Conservation (phyloP, 2,329 filamentous ascomycete genomes). For the Ceratocystis cubensis region DNA sequence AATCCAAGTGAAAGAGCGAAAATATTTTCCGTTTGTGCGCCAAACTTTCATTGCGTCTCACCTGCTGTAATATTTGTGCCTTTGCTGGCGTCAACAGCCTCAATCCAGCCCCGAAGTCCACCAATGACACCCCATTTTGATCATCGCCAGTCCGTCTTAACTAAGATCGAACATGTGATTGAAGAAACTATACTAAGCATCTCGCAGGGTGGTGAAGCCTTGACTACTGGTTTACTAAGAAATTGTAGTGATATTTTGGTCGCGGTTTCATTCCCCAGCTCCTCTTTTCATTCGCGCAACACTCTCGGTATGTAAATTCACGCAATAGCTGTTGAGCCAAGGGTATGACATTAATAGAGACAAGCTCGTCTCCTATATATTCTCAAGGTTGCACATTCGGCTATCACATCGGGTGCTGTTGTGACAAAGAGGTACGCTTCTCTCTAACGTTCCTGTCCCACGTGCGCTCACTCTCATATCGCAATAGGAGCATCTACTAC, state of each 20-base stretch:
- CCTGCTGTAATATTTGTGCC: background rate
- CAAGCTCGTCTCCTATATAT: constrained; percentile 46
- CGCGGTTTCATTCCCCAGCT: background rate
- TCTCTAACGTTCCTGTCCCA: background rate
- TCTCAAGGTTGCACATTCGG: constrained; percentile 47
- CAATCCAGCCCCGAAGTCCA: background rate
- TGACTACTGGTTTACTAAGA: background rate
- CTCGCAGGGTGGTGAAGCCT: background rate
- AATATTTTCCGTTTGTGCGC: background rate
- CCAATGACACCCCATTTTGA: background rate
- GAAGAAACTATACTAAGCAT: background rate
- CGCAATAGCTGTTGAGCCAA: background rate
- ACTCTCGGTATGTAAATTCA: background rate
- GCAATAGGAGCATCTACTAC: constrained; percentile 62
- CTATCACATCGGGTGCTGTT: constrained; percentile 40
- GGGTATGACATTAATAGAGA: background rate
- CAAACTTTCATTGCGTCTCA: too few species aligned
- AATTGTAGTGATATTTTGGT: background rate
- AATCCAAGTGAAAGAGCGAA: background rate
- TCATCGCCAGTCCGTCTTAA: background rate
- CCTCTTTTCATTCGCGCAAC: background rate
- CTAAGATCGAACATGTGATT: background rate
- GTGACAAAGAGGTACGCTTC: constrained; percentile 48
- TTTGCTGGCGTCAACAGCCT: background rate
- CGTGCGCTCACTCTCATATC: background rate